Conservation (phyloP, 306 rosid genomes). For the Gastrolobium villosum region DNA sequence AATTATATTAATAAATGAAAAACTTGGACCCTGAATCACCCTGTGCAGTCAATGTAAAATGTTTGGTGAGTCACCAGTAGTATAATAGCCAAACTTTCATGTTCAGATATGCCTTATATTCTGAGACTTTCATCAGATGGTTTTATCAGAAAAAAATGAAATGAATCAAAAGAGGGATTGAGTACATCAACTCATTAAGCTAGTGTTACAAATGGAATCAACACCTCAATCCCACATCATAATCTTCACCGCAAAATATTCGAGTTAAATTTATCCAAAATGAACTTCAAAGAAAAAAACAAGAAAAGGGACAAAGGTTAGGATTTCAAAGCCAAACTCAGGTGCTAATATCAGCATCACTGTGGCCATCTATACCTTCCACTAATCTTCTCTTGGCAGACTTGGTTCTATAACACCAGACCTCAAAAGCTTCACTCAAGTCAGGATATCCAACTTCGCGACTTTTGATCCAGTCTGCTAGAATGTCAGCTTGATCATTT, state of each 20-base stretch:
- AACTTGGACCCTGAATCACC: background rate
- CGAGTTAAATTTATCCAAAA: slow-evolving; percentile 12
- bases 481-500: slow-evolving; percentile 91
- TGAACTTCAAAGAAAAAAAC: background rate
- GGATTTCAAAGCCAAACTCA: slow-evolving; percentile 43
- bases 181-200: slow-evolving; percentile 11
- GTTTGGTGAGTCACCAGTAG: background rate
- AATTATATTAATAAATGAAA: background rate
- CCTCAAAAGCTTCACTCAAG: slow-evolving; percentile 90
- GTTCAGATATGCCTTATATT: background rate
- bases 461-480: slow-evolving; percentile 81
- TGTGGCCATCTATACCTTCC: slow-evolving; percentile 64
- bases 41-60: background rate
- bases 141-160: background rate
- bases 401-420: slow-evolving; percentile 94
- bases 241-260: slow-evolving; percentile 38
- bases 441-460: slow-evolving; percentile 78
- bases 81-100: background rate
- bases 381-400: slow-evolving; percentile 87
- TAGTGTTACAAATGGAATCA: slow-evolving; percentile 32
- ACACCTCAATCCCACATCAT: slow-evolving; percentile 17
- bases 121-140: background rate
- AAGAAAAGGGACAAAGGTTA: background rate
- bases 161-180: background rate
- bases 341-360: slow-evolving; percentile 52